Base-by-base conservation (phyloP, 352 stramenopile genomes). In the Phytopythium mirpurense region DNA sequence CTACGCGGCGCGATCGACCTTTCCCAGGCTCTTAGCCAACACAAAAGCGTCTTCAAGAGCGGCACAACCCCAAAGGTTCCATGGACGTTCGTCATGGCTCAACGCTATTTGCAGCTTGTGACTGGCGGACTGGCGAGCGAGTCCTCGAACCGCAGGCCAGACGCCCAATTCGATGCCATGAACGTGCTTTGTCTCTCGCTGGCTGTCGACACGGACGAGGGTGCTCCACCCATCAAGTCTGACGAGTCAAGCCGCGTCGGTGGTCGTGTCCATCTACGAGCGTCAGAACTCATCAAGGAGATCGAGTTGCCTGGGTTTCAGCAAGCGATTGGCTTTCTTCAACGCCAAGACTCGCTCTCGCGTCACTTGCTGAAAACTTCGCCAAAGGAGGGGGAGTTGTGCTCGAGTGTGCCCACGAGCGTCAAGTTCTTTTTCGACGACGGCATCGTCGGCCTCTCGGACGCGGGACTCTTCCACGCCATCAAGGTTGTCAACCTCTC, bases 401-500 rank as follows among this genome's bases (percentile, higher is more conserved):
- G 60, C 44, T 5, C 14, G 14, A 14, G 24, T 9, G 41, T 63
- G 5, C 63, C 63, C 24, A 46, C 58, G 14, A 38, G 42, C 15
- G 35, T 72, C 40, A 51, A 58, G 32, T 57, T 72, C 16, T 52
- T 62, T 23, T 31, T 72, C 23, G 56, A 66, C 26, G 41, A 62
- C 21, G 61, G 61, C 24, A 56, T 68, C 26, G 41, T 57, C 40
- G 63, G 60, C 5, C 43, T 72, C 12, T 65, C 57, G 3, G 49
- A 29, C 34, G 51, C 56, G 3, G 60, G 52, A 10, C 59, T 60
- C 38, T 53, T 62, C 27, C 63, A 67, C 29, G 60, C 67, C 31
- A 42, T 72, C 40, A 59, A 54, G 29, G 60, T 68, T 3, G 21
- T 51, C 12, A 72, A 72, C n/a, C 26, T 66, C 11, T 65, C 63